These are phyloP conservation scores for Paecilomyces sp. DNA, from an alignment of 2,329 filamentous ascomycete genomes.

Conservation along the genomic window DNA sequence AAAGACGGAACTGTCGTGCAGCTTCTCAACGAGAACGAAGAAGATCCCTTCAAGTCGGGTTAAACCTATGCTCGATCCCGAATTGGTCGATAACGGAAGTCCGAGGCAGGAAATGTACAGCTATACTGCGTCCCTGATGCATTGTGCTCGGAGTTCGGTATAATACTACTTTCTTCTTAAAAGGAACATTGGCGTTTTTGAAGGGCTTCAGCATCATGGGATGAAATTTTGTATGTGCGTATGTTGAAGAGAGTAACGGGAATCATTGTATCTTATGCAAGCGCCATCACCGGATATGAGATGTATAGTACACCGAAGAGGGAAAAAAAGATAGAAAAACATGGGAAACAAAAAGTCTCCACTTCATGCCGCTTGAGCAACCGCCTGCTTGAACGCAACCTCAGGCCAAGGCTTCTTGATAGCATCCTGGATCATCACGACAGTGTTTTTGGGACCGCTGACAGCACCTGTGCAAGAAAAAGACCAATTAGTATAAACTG, in stretches of 20 bases:
- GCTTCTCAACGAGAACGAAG: slow-evolving; percentile 63
- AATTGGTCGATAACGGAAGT: slow-evolving; percentile 1
- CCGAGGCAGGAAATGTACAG: slow-evolving; percentile 13
- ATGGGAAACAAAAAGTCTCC: slow-evolving; percentile 1
- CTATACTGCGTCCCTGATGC: slow-evolving; percentile 10
- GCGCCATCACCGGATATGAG: slow-evolving; percentile 30
- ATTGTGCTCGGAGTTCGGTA: slow-evolving; percentile 16
- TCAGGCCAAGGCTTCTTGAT: slow-evolving; percentile 75
- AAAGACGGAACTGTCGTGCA: slow-evolving; percentile 62
- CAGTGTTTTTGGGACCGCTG: slow-evolving; percentile 77
- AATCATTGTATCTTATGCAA: slow-evolving; percentile 35
- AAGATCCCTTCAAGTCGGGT: slow-evolving; percentile 59
- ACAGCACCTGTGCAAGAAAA: slow-evolving; percentile 50
- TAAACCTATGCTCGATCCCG: slow-evolving; percentile 29
- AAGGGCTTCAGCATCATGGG: background rate
- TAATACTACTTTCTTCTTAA: background rate
- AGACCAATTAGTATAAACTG: background rate
- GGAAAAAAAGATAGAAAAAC: slow-evolving; percentile 1
- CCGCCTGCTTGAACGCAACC: slow-evolving; percentile 18
- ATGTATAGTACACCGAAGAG: slow-evolving; percentile 30
- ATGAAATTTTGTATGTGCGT: background rate
- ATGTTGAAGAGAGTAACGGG: slow-evolving; percentile 17
- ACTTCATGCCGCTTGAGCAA: background rate
- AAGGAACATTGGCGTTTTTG: background rate
- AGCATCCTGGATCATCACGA: slow-evolving; percentile 82